These are phyloP conservation scores for Pythium guiyangense DNA, from an alignment of 352 stramenopile species.

Conservation along the genomic window DNA sequence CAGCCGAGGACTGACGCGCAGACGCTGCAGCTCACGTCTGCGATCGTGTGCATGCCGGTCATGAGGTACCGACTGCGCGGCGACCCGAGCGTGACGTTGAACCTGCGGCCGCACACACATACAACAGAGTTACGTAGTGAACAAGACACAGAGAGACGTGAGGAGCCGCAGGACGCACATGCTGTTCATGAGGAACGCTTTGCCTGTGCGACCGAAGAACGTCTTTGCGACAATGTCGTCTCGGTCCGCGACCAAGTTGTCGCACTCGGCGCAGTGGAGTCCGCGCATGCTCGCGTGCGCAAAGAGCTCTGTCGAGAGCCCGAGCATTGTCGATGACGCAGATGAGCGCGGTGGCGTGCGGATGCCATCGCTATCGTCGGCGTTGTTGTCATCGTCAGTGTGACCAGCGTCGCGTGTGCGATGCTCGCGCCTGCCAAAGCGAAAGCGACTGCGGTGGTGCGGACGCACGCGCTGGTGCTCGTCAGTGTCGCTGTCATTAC, in stretches of 20 bases:
- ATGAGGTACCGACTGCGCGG: constrained; percentile 70
- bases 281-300: constrained; percentile 41
- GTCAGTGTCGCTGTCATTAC: neutral
- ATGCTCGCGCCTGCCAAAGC: neutral
- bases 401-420: no score
- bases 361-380: neutral
- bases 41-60: constrained; percentile 79
- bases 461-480: no score
- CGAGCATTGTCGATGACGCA: constrained; percentile 6
- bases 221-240: constrained; percentile 76
- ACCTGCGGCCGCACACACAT: constrained; percentile 32
- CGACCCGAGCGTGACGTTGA: constrained; percentile 55
- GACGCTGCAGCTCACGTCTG: constrained; percentile 55
- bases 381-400: neutral
- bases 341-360: no score
- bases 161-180: constrained; percentile 31
- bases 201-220: constrained; percentile 73
- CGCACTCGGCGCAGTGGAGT: constrained; percentile 62
- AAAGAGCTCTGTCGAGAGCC: constrained; percentile 41
- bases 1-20: constrained; percentile 67
- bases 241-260: constrained; percentile 52
- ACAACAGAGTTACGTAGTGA: no score
- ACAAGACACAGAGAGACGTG: no score
- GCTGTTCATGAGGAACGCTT: constrained; percentile 73
- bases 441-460: neutral